phyloP scores from a whole-genome alignment of 2,329 filamentous ascomycete genomes.

The Clonostachys sp. region DNA sequence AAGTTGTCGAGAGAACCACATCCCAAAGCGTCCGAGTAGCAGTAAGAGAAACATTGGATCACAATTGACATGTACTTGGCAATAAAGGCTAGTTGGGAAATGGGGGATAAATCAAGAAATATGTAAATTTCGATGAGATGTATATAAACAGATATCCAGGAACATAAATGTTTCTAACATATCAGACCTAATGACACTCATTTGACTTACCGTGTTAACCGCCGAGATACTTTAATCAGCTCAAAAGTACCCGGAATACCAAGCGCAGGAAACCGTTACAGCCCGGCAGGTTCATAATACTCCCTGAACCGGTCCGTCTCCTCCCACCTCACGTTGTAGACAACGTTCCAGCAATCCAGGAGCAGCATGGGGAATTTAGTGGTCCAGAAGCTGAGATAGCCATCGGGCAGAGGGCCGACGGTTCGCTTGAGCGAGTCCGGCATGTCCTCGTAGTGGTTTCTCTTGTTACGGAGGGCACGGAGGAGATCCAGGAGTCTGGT shows the following conservation, averaged over 20 bases:
- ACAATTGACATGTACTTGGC: too few relatives aligned
- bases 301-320: constrained; percentile 63
- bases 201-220: too few relatives aligned
- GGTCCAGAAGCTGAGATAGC: constrained; percentile 83
- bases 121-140: background rate
- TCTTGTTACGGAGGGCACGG: constrained; percentile 88
- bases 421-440: constrained; percentile 64
- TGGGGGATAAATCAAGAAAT: background rate
- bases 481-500: constrained; percentile 79
- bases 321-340: constrained; percentile 62
- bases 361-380: constrained; percentile 72
- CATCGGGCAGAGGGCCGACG: constrained; percentile 72
- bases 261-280: constrained; percentile 10
- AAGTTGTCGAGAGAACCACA: too few relatives aligned
- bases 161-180: too few relatives aligned
- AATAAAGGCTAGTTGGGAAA: too few relatives aligned
- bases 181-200: too few relatives aligned
- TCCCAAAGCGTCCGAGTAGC: too few relatives aligned
- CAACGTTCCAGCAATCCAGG: constrained; percentile 72
- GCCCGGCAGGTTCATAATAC: constrained; percentile 56
- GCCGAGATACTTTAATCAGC: too few relatives aligned
- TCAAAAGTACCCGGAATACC: background rate
- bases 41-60: too few relatives aligned
- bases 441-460: constrained; percentile 98
- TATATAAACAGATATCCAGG: too few relatives aligned